A percentile compares a stretch with the other conserved stretches of the same genome.
These are phyloP conservation scores for Brassica carinata DNA, from an alignment of 345 rosid species.

Conservation along the genomic window DNA sequence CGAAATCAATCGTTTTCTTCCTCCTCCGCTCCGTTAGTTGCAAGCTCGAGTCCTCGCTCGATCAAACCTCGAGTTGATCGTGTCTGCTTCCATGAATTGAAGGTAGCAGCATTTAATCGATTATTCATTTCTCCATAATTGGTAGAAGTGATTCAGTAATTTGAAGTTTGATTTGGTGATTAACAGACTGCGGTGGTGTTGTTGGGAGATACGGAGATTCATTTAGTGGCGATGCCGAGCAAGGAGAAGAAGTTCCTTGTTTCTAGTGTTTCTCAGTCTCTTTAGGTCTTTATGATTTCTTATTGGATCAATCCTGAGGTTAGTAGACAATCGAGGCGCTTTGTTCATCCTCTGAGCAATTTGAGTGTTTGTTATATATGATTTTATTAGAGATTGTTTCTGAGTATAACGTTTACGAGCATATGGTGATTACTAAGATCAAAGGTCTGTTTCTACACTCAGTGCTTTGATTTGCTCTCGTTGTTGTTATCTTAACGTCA, in stretches of 20 bases:
- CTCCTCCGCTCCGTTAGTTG: slow-evolving; percentile 57
- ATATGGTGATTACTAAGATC: slow-evolving; percentile 53
- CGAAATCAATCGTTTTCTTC: no score
- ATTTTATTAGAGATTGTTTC: slow-evolving; percentile 57
- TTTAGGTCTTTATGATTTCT: slow-evolving; percentile 68
- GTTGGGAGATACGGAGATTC: slow-evolving; percentile 85
- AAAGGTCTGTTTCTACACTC: slow-evolving; percentile 54
- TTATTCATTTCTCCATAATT: not conserved
- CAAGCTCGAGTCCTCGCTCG: slow-evolving; percentile 82
- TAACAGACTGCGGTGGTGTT: slow-evolving; percentile 82
- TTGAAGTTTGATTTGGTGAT: not conserved
- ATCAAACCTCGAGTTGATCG: slow-evolving; percentile 66
- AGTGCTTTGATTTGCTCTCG: not conserved
- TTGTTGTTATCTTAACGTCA: no score
- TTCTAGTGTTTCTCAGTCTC: slow-evolving; percentile 94
- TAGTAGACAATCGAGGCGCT: no score
- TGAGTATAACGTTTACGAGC: slow-evolving; percentile 61
- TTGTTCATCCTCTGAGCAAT: no score
- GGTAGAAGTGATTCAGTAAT: not conserved
- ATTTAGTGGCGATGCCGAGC: slow-evolving; percentile 98
- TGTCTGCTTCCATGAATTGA: slow-evolving; percentile 79
- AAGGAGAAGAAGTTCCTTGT: slow-evolving; percentile 96
- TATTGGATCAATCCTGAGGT: no score
- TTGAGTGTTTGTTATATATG: not conserved
- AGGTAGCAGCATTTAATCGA: slow-evolving; percentile 40